These are phyloP conservation scores for Paecilomyces sp. DNA, from an alignment of 2,329 filamentous ascomycete species.

Conservation along the genomic window DNA sequence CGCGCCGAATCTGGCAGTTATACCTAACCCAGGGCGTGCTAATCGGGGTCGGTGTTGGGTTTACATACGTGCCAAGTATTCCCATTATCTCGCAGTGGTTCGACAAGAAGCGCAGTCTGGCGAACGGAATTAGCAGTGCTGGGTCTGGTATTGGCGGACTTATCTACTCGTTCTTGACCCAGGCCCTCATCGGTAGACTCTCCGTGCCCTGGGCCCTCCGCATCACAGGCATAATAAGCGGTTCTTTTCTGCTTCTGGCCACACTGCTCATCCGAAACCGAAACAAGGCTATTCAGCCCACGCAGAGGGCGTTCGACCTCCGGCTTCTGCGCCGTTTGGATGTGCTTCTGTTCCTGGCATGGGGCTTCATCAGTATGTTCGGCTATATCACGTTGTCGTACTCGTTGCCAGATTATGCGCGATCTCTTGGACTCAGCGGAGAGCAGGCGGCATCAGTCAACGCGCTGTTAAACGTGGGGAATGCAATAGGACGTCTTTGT, in stretches of 20 bases:
- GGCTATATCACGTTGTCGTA: constrained; percentile 44
- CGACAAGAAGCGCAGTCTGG: constrained; percentile 18
- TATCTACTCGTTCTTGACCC: constrained; percentile 14
- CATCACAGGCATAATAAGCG: constrained; percentile 17
- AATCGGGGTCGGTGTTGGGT: constrained; percentile 12
- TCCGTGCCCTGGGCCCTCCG: constrained; percentile 21
- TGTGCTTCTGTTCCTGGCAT: neutral
- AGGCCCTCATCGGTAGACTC: constrained; percentile 19
- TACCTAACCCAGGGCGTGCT: constrained; percentile 12
- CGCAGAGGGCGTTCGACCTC: constrained; percentile 6
- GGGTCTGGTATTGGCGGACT: constrained; percentile 11
- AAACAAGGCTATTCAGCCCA: constrained; percentile 14
- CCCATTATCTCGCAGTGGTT: constrained; percentile 20
- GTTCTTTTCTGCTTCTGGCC: constrained; percentile 12
- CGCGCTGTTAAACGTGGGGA: constrained; percentile 42
- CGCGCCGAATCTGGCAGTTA: constrained; percentile 2
- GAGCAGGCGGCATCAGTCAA: constrained; percentile 34
- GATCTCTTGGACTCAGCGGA: constrained; percentile 34
- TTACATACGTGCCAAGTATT: constrained; percentile 11
- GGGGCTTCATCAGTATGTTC: constrained; percentile 36
- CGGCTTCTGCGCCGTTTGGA: neutral
- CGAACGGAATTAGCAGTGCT: constrained; percentile 18
- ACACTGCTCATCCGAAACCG: constrained; percentile 17
- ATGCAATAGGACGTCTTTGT: constrained; percentile 39
- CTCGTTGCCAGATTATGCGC: constrained; percentile 41